Evolutionary conservation across 768 basidiomycete species (phyloP).

Genomic region (Strobilomyces confusus): DNA sequence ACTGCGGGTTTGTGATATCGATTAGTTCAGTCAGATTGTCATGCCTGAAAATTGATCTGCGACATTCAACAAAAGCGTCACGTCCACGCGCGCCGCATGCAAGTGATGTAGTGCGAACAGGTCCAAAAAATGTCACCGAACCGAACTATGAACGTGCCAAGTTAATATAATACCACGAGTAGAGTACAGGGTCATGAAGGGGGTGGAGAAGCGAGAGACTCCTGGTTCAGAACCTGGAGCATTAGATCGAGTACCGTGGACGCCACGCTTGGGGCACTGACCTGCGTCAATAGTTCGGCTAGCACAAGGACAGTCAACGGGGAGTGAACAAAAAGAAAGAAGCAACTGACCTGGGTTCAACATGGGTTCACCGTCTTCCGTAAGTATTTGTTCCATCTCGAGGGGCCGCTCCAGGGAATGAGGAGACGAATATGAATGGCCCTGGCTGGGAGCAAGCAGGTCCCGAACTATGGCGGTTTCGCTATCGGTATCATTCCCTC

Average conservation of each 20-base stretch:
- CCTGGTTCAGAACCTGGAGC: conserved; percentile 35
- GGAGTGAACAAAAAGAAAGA: not conserved
- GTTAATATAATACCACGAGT: conserved; percentile 20
- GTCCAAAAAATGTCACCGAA: conserved; percentile 10
- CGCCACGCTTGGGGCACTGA: conserved; percentile 24
- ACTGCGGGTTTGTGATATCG: conserved; percentile 20
- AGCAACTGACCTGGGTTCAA: conserved; percentile 56
- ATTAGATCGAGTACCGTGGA: conserved; percentile 27
- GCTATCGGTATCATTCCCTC: conserved; percentile 8
- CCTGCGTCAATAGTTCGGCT: conserved; percentile 64
- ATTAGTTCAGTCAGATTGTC: conserved; percentile 7
- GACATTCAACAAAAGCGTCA: conserved; percentile 10
- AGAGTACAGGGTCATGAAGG: conserved; percentile 40
- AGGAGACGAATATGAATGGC: conserved; percentile 27
- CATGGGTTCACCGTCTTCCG: conserved; percentile 65
- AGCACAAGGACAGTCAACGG: conserved; percentile 2
- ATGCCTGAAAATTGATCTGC: conserved; percentile 6
- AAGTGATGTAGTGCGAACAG: conserved; percentile 22
- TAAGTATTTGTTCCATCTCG: conserved; percentile 53
- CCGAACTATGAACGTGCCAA: conserved; percentile 17
- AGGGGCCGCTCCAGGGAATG: conserved; percentile 34
- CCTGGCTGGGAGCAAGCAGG: conserved; percentile 20
- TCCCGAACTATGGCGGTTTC: conserved; percentile 14
- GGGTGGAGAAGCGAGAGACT: conserved; percentile 70
- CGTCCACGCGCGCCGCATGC: conserved; percentile 16